Percentiles rank a stretch among this genome's conserved stretches.
Conservation (phyloP, 345 rosid species). For the Lagerstroemia speciosa region DNA sequence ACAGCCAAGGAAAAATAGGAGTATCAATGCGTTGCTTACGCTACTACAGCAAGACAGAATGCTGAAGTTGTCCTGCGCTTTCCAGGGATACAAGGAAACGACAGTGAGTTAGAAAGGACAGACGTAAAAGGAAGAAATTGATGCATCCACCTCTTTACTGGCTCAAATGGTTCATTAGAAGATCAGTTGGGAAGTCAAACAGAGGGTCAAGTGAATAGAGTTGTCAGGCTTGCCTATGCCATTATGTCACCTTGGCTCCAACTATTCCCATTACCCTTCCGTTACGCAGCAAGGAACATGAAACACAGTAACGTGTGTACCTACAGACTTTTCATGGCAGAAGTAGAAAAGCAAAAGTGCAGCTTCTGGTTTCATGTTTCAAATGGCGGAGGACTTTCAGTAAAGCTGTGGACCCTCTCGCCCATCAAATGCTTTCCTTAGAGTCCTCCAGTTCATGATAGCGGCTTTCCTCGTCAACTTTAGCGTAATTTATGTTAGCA, state of each 20-base stretch:
- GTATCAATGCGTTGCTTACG: neutral
- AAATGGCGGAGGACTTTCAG: neutral
- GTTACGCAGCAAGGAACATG: neutral
- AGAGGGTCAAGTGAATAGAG: neutral
- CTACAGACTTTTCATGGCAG: neutral
- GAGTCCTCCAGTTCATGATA: neutral
- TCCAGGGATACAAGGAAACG: too few relatives aligned
- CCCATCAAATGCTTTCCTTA: neutral
- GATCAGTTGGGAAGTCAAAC: neutral
- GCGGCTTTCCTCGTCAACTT: neutral
- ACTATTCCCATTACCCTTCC: neutral
- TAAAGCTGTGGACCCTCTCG: neutral
- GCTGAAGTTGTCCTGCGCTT: neutral
- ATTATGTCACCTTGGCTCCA: neutral
- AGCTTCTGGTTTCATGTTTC: neutral
- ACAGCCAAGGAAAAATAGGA: slow-evolving; percentile 1
- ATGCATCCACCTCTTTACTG: too few relatives aligned
- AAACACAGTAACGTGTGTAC: too few relatives aligned
- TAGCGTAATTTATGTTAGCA: neutral
- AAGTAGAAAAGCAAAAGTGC: neutral
- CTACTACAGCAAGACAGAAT: neutral
- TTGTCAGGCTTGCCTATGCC: neutral
- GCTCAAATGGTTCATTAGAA: too few relatives aligned
- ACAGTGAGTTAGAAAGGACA: too few relatives aligned
- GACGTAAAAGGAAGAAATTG: too few relatives aligned